Evolutionary conservation across 2,329 filamentous ascomycete genomes (phyloP), one percentile per base, ranked within the genome.

Genomic region (Teratosphaeriaceae sp.): DNA sequence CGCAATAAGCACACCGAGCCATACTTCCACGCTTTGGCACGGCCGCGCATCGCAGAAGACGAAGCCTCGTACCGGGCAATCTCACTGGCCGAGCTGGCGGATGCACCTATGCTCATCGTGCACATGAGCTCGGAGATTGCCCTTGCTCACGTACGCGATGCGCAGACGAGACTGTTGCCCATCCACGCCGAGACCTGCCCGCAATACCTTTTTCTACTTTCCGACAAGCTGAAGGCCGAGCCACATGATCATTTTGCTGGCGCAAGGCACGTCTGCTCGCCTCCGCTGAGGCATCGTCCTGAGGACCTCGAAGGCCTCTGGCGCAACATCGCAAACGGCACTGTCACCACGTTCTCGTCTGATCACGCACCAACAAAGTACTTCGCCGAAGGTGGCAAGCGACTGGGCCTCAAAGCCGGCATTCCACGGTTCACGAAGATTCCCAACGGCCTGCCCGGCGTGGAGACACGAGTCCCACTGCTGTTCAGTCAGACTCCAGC

Each of bases 31-130:
- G 66, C 67, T 2, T 63, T 69, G 2, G 67, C 69, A 5, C 60
- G 69, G 3, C 71, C 72, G 1, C 64, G 68, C 26, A 60, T 60
- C 16, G 68, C 70, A 19, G 66, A 76, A 64, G 60, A 65, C 45
- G 71, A 75, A 55, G 72, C 72, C 4, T 70, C 63, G 3, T 69
- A 75, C 53, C 68, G 74, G 5, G 71, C 69, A 34, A 75, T 77
- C 43, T 64, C 66, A 2, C 58, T 78, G 1, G 67, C 72, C 0
- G 66, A 72, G 45, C 58, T 77, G 7, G 68, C 69, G 3, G 68
- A 75, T 47, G 67, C 68, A 0, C 74, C 74, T 0, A 72, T 77
- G 37, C 55, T 77, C 27, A 66, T 78, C 23, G 74, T 77, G 6
- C 74, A 76, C 53, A 68, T 76, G 57, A 70, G 65, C 5, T 72